Evolutionary conservation across 768 basidiomycete species (phyloP), one percentile per base, ranked within the genome.

Genomic region (Wakefieldia striispora): DNA sequence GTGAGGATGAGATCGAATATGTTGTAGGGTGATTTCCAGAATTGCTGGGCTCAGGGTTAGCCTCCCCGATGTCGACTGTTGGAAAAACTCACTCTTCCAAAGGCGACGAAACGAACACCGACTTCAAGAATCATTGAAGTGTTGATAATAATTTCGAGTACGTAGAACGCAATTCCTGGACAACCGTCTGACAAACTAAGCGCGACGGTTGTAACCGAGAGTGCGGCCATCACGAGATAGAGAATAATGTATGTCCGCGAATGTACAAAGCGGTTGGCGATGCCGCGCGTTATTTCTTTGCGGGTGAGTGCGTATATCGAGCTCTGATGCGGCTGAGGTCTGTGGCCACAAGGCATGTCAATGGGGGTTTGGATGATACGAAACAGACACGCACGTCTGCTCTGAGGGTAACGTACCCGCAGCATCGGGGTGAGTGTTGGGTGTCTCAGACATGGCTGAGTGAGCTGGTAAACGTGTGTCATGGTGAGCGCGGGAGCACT

Each of bases 11-110:
- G 77, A 65, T 97, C 95, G 60, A 95, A 76, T 27, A 91, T 73
- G 65, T 97, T 97, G 72, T 91, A 93, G 11, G 85, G 84, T n/a
- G 91, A 90, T 66, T 82, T 88, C 91, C 91, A 95, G 75, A 97
- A 97, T 91, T 93, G 89, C 93, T 95, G 64, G 17, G 21, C 14
- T 14, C 10, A 14, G 14, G 24, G 40, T 58, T 19, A 62, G 48
- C 21, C 19, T 47, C 20, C n/a, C 36, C 36, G 14, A 39, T 12
- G 23, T 26, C 33, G 7, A 26, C 31, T 3, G 24, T 46, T 13
- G 24, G 39, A 6, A 24, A 10, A 14, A 75, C 91, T 62, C 61
- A 98, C 95, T 69, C 82, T 80, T 53, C 95, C 95, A 61, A 97
- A 89, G 2, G 97, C 97, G 50, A 97, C 75, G 65, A 97, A 87